Percentiles rank a stretch among this genome's conserved stretches.
These are phyloP conservation scores for Extremus antarcticus DNA, from an alignment of 495 filamentous ascomycete genomes.

Conservation along the genomic window DNA sequence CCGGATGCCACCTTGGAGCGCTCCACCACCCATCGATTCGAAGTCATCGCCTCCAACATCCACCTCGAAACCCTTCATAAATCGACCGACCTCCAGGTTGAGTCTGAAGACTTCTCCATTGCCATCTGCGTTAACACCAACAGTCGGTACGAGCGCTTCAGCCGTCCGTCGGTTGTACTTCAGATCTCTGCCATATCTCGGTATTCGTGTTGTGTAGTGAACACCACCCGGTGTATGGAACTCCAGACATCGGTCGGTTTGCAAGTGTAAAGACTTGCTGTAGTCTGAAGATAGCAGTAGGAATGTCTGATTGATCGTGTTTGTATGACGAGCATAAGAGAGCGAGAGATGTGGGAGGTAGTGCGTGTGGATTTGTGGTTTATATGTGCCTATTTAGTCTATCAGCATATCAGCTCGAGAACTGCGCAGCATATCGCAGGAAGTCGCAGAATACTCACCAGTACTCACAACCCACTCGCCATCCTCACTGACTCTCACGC, in stretches of 20 bases:
- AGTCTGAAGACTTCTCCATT: conserved; percentile 84
- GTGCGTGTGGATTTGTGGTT: conserved; percentile 94
- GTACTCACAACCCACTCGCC: conserved; percentile 98
- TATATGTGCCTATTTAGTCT: conserved; percentile 56
- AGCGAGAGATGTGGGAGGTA: conserved; percentile 86
- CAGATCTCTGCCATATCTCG: conserved; percentile 84
- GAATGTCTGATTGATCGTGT: conserved; percentile 89
- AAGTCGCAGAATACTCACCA: conserved; percentile 38
- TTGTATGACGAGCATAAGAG: conserved; percentile 85
- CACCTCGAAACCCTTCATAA: conserved; percentile 69
- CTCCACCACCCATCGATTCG: conserved; percentile 47
- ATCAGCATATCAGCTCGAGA: conserved; percentile 6
- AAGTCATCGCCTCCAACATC: conserved; percentile 79
- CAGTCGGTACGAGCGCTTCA: conserved; percentile 76
- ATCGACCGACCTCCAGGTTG: conserved; percentile 82
- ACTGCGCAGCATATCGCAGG: not conserved
- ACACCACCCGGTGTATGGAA: conserved; percentile 87
- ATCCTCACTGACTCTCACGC: conserved; percentile 85
- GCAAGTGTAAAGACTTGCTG: conserved; percentile 86
- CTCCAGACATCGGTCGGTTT: conserved; percentile 81
- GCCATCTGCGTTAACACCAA: conserved; percentile 75
- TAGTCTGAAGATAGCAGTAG: conserved; percentile 86
- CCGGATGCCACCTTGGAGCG: conserved; percentile 72
- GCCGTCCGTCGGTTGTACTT: conserved; percentile 75
- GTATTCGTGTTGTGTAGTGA: conserved; percentile 77